Evolutionary conservation across 2,329 filamentous ascomycete species (phyloP).

Genomic region (Ophiostoma angusticollis): DNA sequence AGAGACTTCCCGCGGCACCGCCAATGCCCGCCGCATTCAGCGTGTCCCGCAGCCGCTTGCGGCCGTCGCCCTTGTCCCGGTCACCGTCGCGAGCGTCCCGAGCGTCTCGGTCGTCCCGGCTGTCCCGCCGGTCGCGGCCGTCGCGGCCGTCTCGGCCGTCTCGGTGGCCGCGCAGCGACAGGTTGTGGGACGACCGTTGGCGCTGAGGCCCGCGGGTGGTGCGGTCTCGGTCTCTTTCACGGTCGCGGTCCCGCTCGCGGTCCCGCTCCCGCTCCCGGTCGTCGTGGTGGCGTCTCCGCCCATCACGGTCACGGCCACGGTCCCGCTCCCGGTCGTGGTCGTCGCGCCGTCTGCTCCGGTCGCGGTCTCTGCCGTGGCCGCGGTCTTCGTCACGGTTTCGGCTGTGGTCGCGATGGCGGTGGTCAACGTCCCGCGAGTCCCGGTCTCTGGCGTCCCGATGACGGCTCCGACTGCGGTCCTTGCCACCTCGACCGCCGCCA

Average conservation of each 20-base stretch:
- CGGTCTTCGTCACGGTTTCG: constrained; percentile 22
- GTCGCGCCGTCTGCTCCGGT: constrained; percentile 12
- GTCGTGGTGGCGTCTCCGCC: constrained; percentile 27
- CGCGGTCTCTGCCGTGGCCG: constrained; percentile 19
- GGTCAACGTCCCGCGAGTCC: constrained; percentile 23
- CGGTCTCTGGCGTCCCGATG: constrained; percentile 17
- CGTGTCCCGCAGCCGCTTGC: constrained; percentile 34
- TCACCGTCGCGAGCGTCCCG: constrained; percentile 4
- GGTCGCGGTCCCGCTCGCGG: constrained; percentile 18
- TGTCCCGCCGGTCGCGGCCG: constrained; percentile 2
- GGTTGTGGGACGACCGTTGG: too few species aligned
- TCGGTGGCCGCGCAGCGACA: constrained; percentile 2
- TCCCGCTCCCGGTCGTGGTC: constrained; percentile 22
- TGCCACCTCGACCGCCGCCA: too few species aligned
- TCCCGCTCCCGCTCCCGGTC: constrained; percentile 22
- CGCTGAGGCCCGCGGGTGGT: too few species aligned
- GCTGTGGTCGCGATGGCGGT: constrained; percentile 28
- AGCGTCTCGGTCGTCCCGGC: constrained; percentile 4
- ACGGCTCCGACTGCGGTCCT: constrained; percentile 16
- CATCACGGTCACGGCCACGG: constrained; percentile 30
- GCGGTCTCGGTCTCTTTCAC: constrained; percentile 16
- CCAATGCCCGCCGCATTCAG: constrained; percentile 47
- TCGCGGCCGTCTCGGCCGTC: constrained; percentile 5
- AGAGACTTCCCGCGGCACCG: constrained; percentile 44
- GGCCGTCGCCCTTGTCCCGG: constrained; percentile 19